Evolutionary conservation across 371 early-diverging fungal species (phyloP).

Genomic region (Circinella minor): DNA sequence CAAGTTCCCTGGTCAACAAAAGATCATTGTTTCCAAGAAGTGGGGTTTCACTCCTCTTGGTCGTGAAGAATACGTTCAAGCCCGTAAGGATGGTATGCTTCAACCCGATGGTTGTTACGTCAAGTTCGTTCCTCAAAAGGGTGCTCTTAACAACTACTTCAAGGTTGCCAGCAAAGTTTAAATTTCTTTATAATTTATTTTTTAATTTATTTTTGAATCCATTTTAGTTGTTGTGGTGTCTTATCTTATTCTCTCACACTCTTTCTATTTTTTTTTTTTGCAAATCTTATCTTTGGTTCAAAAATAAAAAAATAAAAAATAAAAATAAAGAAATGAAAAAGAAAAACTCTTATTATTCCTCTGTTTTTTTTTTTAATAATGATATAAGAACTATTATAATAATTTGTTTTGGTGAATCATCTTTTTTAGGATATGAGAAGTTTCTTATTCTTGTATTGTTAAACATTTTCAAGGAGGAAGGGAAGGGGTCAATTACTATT

Average conservation of each 20-base stretch:
- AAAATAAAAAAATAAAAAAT: too few relatives aligned
- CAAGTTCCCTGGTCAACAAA: constrained; percentile 99
- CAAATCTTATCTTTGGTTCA: too few relatives aligned
- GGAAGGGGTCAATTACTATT: too few relatives aligned
- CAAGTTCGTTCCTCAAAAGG: constrained; percentile 94
- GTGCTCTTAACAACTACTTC: constrained; percentile 78
- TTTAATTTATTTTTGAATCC: neutral
- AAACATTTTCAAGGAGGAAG: too few relatives aligned
- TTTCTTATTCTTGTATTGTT: too few relatives aligned
- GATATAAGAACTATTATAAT: too few relatives aligned
- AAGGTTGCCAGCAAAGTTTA: constrained; percentile 36
- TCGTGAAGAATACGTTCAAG: constrained; percentile 91
- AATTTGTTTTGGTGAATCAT: too few relatives aligned
- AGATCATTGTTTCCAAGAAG: constrained; percentile 99
- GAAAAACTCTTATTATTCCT: too few relatives aligned
- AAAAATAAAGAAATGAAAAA: too few relatives aligned
- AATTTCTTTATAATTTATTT: constrained; percentile 1
- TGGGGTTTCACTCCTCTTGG: constrained; percentile 99
- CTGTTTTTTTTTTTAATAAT: too few relatives aligned
- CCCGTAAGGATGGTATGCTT: constrained; percentile 80
- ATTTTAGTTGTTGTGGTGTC: neutral
- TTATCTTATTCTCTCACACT: neutral
- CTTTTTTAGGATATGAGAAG: too few relatives aligned
- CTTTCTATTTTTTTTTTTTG: too few relatives aligned
- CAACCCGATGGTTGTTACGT: constrained; percentile 97